These are phyloP conservation scores for Scheffersomyces cryptocercus DNA, from an alignment of 1,139 yeast species.

Conservation along the genomic window DNA sequence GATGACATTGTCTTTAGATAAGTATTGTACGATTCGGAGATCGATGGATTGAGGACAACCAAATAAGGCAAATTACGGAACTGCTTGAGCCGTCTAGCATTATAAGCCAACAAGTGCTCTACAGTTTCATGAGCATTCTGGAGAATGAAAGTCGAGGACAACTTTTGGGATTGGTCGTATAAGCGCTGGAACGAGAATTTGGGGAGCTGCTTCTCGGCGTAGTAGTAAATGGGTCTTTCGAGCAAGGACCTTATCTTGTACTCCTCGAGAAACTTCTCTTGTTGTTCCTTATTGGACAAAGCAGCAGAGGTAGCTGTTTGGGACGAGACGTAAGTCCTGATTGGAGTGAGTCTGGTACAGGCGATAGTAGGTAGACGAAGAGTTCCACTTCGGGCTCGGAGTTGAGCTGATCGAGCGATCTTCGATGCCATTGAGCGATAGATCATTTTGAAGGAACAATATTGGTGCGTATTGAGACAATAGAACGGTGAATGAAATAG, in stretches of 20 bases:
- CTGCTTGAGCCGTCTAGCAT: constrained; percentile 60
- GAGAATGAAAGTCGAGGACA: constrained; percentile 36
- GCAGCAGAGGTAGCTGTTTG: too few species aligned
- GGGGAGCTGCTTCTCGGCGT: constrained; percentile 49
- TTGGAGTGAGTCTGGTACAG: too few species aligned
- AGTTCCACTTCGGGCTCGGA: too few species aligned
- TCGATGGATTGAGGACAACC: constrained; percentile 84
- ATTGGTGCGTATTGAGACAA: too few species aligned
- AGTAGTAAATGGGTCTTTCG: constrained; percentile 52
- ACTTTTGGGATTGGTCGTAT: constrained; percentile 39
- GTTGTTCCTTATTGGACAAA: constrained; percentile 19
- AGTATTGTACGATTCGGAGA: constrained; percentile 74
- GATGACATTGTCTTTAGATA: constrained; percentile 73
- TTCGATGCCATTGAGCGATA: too few species aligned
- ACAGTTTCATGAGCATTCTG: constrained; percentile 45
- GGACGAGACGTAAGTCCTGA: too few species aligned
- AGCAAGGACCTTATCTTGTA: constrained; percentile 52
- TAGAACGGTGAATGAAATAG: too few species aligned
- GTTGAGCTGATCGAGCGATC: too few species aligned
- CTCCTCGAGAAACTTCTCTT: constrained; percentile 39
- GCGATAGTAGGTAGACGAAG: too few species aligned
- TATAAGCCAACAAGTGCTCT: constrained; percentile 41
- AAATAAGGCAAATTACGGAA: constrained; percentile 78
- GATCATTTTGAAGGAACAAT: too few species aligned
- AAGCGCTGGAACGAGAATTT: constrained; percentile 49